Evolutionary conservation across 257 asterid genomes (phyloP).

Genomic region (Solanum lignicaule): DNA sequence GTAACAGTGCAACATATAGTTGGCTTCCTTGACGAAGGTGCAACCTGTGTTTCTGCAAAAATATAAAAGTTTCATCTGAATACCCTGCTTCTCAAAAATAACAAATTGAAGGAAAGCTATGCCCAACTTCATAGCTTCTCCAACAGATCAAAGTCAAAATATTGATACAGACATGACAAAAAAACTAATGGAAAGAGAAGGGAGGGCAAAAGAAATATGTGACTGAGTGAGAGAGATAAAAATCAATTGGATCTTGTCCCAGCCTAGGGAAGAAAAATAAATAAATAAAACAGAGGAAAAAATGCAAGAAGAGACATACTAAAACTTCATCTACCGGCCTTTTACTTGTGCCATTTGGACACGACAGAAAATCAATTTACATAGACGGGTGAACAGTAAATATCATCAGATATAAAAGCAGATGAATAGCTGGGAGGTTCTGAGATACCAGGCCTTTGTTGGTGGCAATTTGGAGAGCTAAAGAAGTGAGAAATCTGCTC

Average conservation of each 20-base stretch:
- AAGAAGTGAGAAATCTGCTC: neutral
- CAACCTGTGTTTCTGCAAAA: neutral
- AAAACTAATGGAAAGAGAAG: neutral
- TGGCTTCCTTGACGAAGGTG: neutral
- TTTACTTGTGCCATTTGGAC: neutral
- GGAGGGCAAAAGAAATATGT: neutral
- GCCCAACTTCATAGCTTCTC: neutral
- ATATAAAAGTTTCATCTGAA: neutral
- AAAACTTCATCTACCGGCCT: neutral
- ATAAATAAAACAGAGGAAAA: neutral
- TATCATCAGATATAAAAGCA: neutral
- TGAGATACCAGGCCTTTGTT: neutral
- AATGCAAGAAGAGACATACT: neutral
- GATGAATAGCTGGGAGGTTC: neutral
- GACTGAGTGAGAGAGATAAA: neutral
- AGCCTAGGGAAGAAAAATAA: neutral
- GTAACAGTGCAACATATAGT: neutral
- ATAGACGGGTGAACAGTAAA: neutral
- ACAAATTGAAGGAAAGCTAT: neutral
- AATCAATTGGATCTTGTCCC: neutral
- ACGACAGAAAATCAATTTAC: neutral
- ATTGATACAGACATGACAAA: neutral
- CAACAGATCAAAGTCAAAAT: neutral
- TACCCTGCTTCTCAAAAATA: neutral
- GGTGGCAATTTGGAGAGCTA: neutral